Conservation (phyloP, 2,329 filamentous ascomycete species). For the Sarocladiaceae sp. region DNA sequence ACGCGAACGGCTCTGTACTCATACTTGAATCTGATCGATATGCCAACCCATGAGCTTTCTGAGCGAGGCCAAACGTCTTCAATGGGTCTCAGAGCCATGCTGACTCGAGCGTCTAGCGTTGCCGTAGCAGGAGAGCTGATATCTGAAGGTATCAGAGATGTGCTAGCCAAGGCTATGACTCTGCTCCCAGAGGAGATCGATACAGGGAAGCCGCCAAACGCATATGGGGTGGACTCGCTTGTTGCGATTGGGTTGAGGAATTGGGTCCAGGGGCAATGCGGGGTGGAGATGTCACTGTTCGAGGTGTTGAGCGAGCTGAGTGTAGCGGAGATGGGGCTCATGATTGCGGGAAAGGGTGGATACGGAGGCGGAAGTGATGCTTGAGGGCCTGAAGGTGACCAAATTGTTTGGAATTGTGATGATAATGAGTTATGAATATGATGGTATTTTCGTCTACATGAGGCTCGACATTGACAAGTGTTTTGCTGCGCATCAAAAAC, state of each 20-base stretch:
- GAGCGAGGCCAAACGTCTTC: constrained; percentile 10
- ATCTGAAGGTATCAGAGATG: constrained; percentile 29
- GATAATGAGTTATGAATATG: too few relatives aligned
- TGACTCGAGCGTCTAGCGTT: constrained; percentile 23
- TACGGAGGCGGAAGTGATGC: constrained; percentile 17
- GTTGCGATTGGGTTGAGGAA: constrained; percentile 49
- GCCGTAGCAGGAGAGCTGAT: constrained; percentile 29
- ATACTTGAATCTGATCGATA: constrained; percentile 44
- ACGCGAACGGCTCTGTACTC: constrained; percentile 44
- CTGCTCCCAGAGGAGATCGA: constrained; percentile 42
- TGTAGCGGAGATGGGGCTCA: constrained; percentile 31
- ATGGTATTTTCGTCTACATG: too few relatives aligned
- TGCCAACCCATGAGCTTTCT: constrained; percentile 27
- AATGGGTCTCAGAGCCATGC: constrained; percentile 26
- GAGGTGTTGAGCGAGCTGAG: constrained; percentile 43
- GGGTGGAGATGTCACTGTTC: constrained; percentile 41
- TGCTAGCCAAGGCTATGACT: constrained; percentile 41
- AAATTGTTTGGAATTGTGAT: too few relatives aligned
- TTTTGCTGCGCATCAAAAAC: too few relatives aligned
- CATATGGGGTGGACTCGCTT: constrained; percentile 49
- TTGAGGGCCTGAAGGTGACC: background rate
- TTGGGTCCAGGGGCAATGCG: constrained; percentile 42
- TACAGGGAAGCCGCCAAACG: constrained; percentile 31
- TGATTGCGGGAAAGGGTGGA: constrained; percentile 29
- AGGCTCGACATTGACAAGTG: too few relatives aligned